phyloP scores from a whole-genome alignment of 2,329 filamentous ascomycete species.

The Penicillium sp. region DNA sequence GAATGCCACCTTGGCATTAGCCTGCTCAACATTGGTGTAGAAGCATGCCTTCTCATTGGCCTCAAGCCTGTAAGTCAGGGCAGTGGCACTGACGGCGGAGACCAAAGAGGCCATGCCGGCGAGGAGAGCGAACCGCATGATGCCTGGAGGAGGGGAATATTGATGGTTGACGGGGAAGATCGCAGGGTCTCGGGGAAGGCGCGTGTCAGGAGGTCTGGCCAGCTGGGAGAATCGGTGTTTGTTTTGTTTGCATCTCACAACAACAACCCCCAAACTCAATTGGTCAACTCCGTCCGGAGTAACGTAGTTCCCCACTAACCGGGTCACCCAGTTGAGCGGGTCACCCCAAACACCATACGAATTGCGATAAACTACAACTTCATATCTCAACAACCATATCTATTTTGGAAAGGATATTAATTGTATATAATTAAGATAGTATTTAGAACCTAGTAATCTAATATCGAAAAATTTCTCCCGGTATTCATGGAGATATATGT shows the following conservation, averaged over 20 bases:
- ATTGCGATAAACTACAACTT: too few relatives aligned
- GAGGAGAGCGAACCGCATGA: slow-evolving; percentile 68
- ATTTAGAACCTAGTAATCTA: too few relatives aligned
- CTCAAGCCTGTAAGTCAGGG: slow-evolving; percentile 86
- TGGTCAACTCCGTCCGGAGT: background rate
- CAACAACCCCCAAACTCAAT: slow-evolving; percentile 4
- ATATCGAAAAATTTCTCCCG: too few relatives aligned
- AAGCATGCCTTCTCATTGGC: slow-evolving; percentile 97
- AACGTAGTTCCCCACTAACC: too few relatives aligned
- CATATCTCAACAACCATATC: too few relatives aligned
- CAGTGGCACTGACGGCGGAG: slow-evolving; percentile 77
- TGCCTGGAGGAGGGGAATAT: slow-evolving; percentile 19
- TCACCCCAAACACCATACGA: too few relatives aligned
- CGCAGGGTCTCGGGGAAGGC: slow-evolving; percentile 16
- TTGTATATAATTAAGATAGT: too few relatives aligned
- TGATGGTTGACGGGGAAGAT: slow-evolving; percentile 17
- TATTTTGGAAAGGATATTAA: too few relatives aligned
- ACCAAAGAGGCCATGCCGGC: slow-evolving; percentile 71
- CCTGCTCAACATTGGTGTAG: slow-evolving; percentile 76
- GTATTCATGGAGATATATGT: too few relatives aligned
- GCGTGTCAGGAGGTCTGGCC: slow-evolving; percentile 36
- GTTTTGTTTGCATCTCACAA: slow-evolving; percentile 37
- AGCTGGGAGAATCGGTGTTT: slow-evolving; percentile 38
- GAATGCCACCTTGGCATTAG: slow-evolving; percentile 88
- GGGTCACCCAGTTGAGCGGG: too few relatives aligned